Base-by-base conservation (phyloP, 768 basidiomycete species). In the Lactarius evosmus region DNA sequence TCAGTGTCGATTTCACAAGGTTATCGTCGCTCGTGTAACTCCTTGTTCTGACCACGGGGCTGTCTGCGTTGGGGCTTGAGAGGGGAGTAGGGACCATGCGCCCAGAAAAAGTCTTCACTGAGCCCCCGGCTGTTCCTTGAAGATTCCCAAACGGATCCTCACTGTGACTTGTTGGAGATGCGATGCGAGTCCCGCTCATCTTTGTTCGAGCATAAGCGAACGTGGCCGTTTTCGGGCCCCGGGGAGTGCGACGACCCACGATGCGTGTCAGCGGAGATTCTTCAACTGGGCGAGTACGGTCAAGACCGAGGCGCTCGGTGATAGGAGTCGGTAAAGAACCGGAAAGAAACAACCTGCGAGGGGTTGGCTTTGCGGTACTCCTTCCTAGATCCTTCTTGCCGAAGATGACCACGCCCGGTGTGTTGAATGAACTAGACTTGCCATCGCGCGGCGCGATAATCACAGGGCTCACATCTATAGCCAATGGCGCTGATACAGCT, bases 191-290 rank as follows among this genome's bases (percentile, higher is more conserved):
- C 49, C 34, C 59, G 34, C 41, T 63, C 59, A 67, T 67, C 38
- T 66, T 60, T 16, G 29, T 55, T 53, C 58, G 64, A 55, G 59
- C 25, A 11, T 56, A 27, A 14, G 55, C 73, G 73, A 65, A 65
- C 63, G 61, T 72, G 68, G 56, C 62, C 27, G 32, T 27, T 60
- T 44, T 66, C 40, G 44, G 38, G 27, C 38, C 16, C 14, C 56
- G 56, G 30, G 65, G 51, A 17, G 65, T 63, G 44, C 9, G n/a
- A 50, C 65, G 65, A 32, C 27, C 22, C 11, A 56, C 65, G 14
- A 66, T 52, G 30, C 34, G 61, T 52, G 54, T 62, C 29, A 82
- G 73, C n/a, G 84, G 83, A 1, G 84, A 84, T 61, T 79, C 81
- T 53, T 80, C 79, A 41, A 75, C 67, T 5, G 72, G 76, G 74